Base-by-base conservation (phyloP, 495 filamentous ascomycete species). In the Thermochaetoides thermophila region DNA sequence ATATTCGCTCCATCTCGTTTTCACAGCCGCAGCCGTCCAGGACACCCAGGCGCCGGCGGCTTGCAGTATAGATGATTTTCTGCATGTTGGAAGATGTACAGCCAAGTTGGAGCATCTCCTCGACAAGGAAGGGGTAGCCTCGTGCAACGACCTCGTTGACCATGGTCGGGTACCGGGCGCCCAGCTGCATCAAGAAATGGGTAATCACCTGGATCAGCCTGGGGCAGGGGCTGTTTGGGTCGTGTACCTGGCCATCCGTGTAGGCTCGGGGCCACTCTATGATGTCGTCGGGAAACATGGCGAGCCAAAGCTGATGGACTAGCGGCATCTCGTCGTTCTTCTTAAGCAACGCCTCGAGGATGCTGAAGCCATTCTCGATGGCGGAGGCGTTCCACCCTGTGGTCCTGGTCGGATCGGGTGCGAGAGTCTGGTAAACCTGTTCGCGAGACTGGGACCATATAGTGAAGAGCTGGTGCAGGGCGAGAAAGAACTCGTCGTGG, bases 391-490 rank as follows among this genome's bases (percentile, higher is more conserved):
- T n/a, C n/a, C n/a, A n/a, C n/a, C n/a, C n/a, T n/a, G n/a, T n/a
- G n/a, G n/a, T n/a, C n/a, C n/a, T 27, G 1, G 22, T 7, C 1
- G 17, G 28, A 1, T 3, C 14, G 13, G 23, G 35, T 15, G 17
- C 44, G 19, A 44, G 25, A 4, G 37, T 31, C 8, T 3, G 17
- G 30, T 38, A 32, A 6, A 15, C 34, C 5, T 24, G 30, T 16
- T 17, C 15, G n/a, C 33, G 45, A 32, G 35, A 29, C 10, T 26
- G 30, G 25, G 53, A 55, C 58, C 63, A 68, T 10, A 68, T 43
- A 46, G 73, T 78, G 46, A 71, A 82, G 1, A 81, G 35, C 39
- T 83, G 78, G 53, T 86, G 81, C 4, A 83, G 46, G 8, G 60
- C 60, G 31, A 84, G 28, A 44, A 78, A 86, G 44, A 79, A 68